A percentile compares a stretch with the other conserved stretches of the same genome.
Conservation (phyloP, 306 rosid genomes). For the Trichosanthes truncata region DNA sequence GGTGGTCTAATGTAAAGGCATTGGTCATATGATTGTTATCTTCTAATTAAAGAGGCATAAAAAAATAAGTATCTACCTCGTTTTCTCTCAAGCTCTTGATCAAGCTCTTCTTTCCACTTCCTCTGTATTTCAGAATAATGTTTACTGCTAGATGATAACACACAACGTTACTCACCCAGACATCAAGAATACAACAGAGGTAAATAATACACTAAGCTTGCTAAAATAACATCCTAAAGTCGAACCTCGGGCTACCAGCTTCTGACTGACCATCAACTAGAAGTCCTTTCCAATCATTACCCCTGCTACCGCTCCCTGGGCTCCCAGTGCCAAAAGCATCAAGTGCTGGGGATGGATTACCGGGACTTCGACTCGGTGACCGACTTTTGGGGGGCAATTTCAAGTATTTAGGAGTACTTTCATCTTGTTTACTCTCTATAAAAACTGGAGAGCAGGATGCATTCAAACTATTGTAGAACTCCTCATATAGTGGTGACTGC, state of each 20-base stretch:
- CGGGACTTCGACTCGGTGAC: constrained; percentile 66
- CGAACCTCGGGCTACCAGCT: constrained; percentile 75
- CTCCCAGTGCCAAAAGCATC: constrained; percentile 49
- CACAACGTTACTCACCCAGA: not conserved
- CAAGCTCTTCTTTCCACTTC: constrained; percentile 99
- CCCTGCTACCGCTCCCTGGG: constrained; percentile 73
- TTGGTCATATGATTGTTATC: not conserved
- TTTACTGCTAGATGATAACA: constrained; percentile 28
- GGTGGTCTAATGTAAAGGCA: not conserved
- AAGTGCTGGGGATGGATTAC: constrained; percentile 45
- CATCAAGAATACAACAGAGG: not conserved
- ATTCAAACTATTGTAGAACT: constrained; percentile 81
- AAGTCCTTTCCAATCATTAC: constrained; percentile 50
- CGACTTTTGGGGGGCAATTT: constrained; percentile 94
- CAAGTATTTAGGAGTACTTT: constrained; percentile 53
- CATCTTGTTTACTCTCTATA: constrained; percentile 46
- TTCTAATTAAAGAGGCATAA: not conserved
- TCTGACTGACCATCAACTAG: constrained; percentile 60
- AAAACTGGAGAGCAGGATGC: constrained; percentile 54
- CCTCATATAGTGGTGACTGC: constrained; percentile 90
- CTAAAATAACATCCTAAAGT: not conserved
- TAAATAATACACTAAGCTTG: not conserved
- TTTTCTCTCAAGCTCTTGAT: constrained; percentile 90
- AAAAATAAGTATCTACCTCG: constrained; percentile 53
- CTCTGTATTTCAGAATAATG: constrained; percentile 82